Evolutionary conservation across 768 basidiomycete species (phyloP).

Genomic region (Boletus vinaceobasis): DNA sequence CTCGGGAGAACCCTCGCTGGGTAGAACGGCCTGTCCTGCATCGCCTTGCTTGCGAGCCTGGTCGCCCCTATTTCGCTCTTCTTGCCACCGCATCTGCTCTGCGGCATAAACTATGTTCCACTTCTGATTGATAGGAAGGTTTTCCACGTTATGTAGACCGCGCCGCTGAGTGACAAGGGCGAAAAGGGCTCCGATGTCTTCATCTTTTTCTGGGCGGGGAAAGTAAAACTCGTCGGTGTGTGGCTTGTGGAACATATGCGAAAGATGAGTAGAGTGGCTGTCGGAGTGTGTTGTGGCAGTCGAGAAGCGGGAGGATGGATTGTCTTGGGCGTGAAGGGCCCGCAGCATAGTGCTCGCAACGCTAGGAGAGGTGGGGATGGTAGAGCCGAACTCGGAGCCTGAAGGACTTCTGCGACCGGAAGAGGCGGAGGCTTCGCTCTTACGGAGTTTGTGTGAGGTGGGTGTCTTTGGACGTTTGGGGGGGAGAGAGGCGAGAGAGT

Average conservation of each 20-base stretch:
- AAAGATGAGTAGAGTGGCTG: slow-evolving; percentile 39
- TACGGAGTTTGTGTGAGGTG: slow-evolving; percentile 35
- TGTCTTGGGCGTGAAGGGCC: slow-evolving; percentile 55
- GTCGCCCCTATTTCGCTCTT: slow-evolving; percentile 62
- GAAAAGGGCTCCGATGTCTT: slow-evolving; percentile 79
- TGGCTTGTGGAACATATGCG: slow-evolving; percentile 54
- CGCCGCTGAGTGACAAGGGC: slow-evolving; percentile 71
- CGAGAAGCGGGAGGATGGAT: slow-evolving; percentile 60
- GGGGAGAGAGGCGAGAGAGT: slow-evolving; percentile 40
- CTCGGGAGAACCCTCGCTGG: slow-evolving; percentile 74
- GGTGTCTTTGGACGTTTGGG: slow-evolving; percentile 35
- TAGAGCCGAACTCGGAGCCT: slow-evolving; percentile 52
- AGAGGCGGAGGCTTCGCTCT: slow-evolving; percentile 55
- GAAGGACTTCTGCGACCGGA: slow-evolving; percentile 49
- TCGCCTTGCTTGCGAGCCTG: slow-evolving; percentile 60
- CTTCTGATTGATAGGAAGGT: slow-evolving; percentile 76
- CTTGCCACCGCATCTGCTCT: slow-evolving; percentile 75
- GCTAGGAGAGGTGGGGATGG: slow-evolving; percentile 31
- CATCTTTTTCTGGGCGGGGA: slow-evolving; percentile 70
- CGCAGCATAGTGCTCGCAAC: slow-evolving; percentile 40
- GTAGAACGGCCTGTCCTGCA: slow-evolving; percentile 48
- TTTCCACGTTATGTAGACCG: slow-evolving; percentile 56
- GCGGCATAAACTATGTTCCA: slow-evolving; percentile 88
- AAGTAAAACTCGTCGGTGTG: slow-evolving; percentile 63
- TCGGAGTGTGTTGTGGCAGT: slow-evolving; percentile 42